Evolutionary conservation across 495 filamentous ascomycete species (phyloP).

Genomic region (Talaromyces liani): DNA sequence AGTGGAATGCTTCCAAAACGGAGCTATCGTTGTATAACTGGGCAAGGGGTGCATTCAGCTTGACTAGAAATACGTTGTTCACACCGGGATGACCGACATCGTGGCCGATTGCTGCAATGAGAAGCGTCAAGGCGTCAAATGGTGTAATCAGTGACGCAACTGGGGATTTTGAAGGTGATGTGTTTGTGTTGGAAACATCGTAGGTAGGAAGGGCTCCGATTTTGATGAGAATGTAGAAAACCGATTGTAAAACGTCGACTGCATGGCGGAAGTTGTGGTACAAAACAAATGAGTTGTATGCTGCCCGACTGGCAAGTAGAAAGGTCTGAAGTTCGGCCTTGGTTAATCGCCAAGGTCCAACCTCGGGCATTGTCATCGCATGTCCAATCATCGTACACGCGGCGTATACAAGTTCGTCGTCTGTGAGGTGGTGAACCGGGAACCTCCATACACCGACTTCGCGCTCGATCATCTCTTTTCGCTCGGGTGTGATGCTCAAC

Average conservation of each 20-base stretch:
- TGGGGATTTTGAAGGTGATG: slow-evolving; percentile 40
- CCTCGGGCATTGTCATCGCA: slow-evolving; percentile 71
- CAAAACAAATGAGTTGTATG: slow-evolving; percentile 93
- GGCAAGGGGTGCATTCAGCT: slow-evolving; percentile 88
- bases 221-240: slow-evolving; percentile 83
- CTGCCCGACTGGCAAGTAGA: slow-evolving; percentile 70
- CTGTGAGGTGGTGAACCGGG: slow-evolving; percentile 77
- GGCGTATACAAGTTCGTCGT: slow-evolving; percentile 79
- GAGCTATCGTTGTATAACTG: slow-evolving; percentile 97
- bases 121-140: slow-evolving; percentile 79
- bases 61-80: slow-evolving; percentile 93
- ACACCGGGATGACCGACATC: slow-evolving; percentile 97
- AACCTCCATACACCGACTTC: slow-evolving; percentile 82
- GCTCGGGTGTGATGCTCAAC: slow-evolving; percentile 43
- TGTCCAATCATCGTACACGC: slow-evolving; percentile 83
- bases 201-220: slow-evolving; percentile 73
- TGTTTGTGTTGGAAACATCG: slow-evolving; percentile 22
- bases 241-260: slow-evolving; percentile 88
- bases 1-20: slow-evolving; percentile 95
- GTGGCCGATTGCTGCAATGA: slow-evolving; percentile 93
- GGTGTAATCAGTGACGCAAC: slow-evolving; percentile 67
- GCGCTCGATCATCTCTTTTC: slow-evolving; percentile 53
- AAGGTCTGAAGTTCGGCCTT: slow-evolving; percentile 72
- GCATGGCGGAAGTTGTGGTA: slow-evolving; percentile 99
- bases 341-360: slow-evolving; percentile 71